Evolutionary conservation across 1,284 basidiomycete species (phyloP).

Genomic region (Phenoliferia sp.): DNA sequence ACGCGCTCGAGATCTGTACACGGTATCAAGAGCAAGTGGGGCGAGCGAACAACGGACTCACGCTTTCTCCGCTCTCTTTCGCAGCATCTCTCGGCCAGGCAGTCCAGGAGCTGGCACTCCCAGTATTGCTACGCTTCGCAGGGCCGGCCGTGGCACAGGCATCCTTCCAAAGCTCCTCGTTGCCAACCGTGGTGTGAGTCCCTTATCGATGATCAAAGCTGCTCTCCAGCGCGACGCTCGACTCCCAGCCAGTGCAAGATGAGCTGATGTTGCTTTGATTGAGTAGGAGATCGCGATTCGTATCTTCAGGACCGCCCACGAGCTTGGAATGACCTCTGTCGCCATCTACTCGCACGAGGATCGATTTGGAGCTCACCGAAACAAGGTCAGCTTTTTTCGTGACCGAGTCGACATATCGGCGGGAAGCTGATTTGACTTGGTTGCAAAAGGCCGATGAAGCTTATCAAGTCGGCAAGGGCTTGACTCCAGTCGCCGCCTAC

Average conservation of each 20-base stretch:
- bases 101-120: conserved; percentile 1
- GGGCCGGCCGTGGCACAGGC: conserved; percentile 3
- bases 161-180: conserved; percentile 49
- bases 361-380: conserved; percentile 91
- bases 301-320: conserved; percentile 97
- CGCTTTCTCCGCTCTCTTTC: background rate
- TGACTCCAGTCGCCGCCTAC: conserved; percentile 94
- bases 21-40: background rate
- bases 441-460: conserved; percentile 82
- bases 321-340: conserved; percentile 98
- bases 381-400: conserved; percentile 60
- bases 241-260: background rate
- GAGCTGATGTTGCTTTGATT: conserved; percentile 1
- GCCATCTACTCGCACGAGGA: conserved; percentile 98
- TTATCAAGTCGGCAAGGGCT: conserved; percentile 92
- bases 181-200: conserved; percentile 84
- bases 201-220: background rate
- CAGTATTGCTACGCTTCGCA: conserved; percentile 1
- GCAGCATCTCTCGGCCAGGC: background rate
- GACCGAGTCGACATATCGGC: background rate
- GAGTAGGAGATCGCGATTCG: conserved; percentile 95
- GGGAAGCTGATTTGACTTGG: background rate
- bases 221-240: background rate
- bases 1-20: too few relatives aligned
- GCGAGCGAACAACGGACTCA: background rate